A percentile compares a stretch with the other conserved stretches of the same genome.
Evolutionary conservation across 108 stramenopile genomes (phyloP).

Genomic region (Nitzschia inconspicua): DNA sequence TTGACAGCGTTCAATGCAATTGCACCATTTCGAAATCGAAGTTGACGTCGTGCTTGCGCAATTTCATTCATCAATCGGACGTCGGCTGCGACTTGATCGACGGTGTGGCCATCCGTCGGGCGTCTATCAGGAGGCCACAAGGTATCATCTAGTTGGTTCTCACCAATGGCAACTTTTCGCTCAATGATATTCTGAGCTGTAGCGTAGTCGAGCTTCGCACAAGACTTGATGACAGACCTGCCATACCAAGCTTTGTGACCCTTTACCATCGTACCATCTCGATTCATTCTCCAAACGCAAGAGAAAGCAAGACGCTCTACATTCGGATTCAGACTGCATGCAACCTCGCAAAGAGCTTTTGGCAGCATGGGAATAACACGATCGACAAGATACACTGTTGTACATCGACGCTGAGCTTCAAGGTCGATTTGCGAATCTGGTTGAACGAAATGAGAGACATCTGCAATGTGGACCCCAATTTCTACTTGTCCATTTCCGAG

Average conservation of each 20-base stretch:
- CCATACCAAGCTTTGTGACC: slow-evolving; percentile 89
- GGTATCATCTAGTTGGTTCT: slow-evolving; percentile 34
- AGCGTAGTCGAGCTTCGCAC: slow-evolving; percentile 91
- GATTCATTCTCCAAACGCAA: slow-evolving; percentile 92
- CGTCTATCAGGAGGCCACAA: slow-evolving; percentile 83
- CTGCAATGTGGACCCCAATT: slow-evolving; percentile 97
- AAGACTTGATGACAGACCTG: slow-evolving; percentile 89
- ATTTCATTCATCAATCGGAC: slow-evolving; percentile 87
- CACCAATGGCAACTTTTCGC: slow-evolving; percentile 57
- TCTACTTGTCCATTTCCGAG: slow-evolving; percentile 77
- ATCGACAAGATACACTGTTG: slow-evolving; percentile 96
- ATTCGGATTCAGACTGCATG: slow-evolving; percentile 93
- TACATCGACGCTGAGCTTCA: slow-evolving; percentile 90
- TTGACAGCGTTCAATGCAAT: slow-evolving; percentile 88
- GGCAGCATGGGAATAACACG: slow-evolving; percentile 92
- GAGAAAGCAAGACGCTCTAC: slow-evolving; percentile 94
- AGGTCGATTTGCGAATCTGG: slow-evolving; percentile 78
- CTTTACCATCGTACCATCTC: slow-evolving; percentile 82
- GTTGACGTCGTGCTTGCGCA: slow-evolving; percentile 74
- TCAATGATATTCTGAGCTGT: slow-evolving; percentile 97
- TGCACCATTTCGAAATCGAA: slow-evolving; percentile 89
- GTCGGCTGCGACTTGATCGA: slow-evolving; percentile 81
- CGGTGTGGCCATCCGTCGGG: slow-evolving; percentile 81
- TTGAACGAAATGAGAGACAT: slow-evolving; percentile 91
- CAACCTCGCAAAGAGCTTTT: slow-evolving; percentile 86